phyloP scores from a whole-genome alignment of 768 basidiomycete genomes.

The Strobilomyces echinocephalus region DNA sequence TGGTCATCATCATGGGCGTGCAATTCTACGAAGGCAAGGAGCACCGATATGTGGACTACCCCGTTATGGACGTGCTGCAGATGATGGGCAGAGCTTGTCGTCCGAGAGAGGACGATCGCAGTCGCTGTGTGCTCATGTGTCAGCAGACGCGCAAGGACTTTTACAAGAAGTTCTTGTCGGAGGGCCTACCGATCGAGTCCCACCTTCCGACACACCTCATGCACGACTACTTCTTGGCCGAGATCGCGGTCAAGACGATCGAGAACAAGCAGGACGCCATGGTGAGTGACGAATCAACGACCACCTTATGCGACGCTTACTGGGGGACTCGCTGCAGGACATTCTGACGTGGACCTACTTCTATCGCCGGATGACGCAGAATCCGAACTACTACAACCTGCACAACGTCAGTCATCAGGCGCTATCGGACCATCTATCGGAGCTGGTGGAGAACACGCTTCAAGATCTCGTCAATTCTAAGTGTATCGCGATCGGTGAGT shows the following conservation, averaged over 20 bases:
- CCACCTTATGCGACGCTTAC: background rate
- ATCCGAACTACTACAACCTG: conserved; percentile 91
- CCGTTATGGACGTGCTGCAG: conserved; percentile 96
- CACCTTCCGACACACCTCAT: conserved; percentile 85
- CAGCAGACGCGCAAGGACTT: conserved; percentile 98
- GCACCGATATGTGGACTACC: conserved; percentile 96
- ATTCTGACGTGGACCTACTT: conserved; percentile 99
- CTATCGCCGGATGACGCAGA: conserved; percentile 96
- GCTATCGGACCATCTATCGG: conserved; percentile 92
- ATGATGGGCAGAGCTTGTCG: conserved; percentile 99
- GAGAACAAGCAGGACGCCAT: conserved; percentile 99
- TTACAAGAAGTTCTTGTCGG: conserved; percentile 96
- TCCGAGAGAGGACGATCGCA: conserved; percentile 80
- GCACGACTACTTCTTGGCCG: conserved; percentile 97
- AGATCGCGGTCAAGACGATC: conserved; percentile 97
- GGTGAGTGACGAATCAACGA: conserved; percentile 39
- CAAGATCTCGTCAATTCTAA: conserved; percentile 91
- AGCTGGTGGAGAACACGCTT: conserved; percentile 90
- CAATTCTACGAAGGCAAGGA: conserved; percentile 96
- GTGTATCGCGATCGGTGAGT: conserved; percentile 80
- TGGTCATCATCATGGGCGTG: conserved; percentile 35
- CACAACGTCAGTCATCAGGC: conserved; percentile 96
- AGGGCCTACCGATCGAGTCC: conserved; percentile 97
- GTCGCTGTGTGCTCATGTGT: conserved; percentile 94
- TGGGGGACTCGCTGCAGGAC: conserved; percentile 46